Base-by-base conservation (phyloP, 352 stramenopile species). In the Plasmopara viticola region DNA sequence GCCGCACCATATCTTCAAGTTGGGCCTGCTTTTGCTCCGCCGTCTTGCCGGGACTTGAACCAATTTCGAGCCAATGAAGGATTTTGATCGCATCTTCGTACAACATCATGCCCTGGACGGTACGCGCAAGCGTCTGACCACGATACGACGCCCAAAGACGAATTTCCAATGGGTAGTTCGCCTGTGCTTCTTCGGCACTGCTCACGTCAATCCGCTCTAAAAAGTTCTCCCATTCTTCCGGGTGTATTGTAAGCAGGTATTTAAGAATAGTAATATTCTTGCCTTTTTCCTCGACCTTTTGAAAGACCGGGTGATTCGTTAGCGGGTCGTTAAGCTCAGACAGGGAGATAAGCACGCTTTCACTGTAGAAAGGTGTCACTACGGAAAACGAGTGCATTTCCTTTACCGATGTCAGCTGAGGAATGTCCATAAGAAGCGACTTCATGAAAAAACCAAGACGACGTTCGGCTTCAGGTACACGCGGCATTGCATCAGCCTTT, bases 41-140 rank as follows among this genome's bases (percentile, higher is more conserved):
- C 12, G 68, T 71, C 58, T 84, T 84, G 42, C 71, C 68, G 9
- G 72, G 69, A 12, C 67, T 82, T 10, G 77, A 87, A 12, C 79
- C 79, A 62, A 90, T 90, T 37, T 90, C 79, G 12, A 90, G 50
- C 79, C 79, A 90, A 50, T 90, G 78, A 15, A 90, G 51, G 53
- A 90, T 88, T 61, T 88, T 90, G 48, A 90, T 87, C 1, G 78
- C 78, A 55, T 88, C 78, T 62, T 88, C 77, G 52, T 90, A 90
- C 28, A 88, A 45, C 77, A 88, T 88, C 77, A 90, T 88, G 64
- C 80, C 80, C 49, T 86, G 77, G 3, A 88, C 77, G 14, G 80
- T 88, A 58, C 80, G 77, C 0, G 75, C 78, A 8, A 90, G 59
- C 12, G 80, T 90, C 47, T 90, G 80, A 44, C 77, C 77, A 64